Evolutionary conservation across 2,329 filamentous ascomycete species (phyloP), one percentile per base, ranked within the genome.

Genomic region (Helminthosporium solani): DNA sequence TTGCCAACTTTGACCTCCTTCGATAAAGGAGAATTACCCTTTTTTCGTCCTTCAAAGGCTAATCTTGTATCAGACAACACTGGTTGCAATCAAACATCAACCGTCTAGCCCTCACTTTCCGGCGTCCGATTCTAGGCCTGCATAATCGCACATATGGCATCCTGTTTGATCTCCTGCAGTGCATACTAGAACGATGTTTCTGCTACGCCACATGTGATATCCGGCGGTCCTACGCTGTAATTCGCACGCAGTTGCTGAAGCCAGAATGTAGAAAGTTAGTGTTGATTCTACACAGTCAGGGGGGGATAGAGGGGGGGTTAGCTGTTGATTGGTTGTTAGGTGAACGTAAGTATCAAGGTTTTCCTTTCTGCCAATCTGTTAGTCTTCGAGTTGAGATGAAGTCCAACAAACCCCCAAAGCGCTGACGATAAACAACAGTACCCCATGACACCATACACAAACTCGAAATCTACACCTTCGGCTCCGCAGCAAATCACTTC

Each of bases 401-500:
- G n/a, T n/a, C n/a, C n/a, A n/a, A n/a, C n/a, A n/a, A n/a, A n/a
- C n/a, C n/a, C n/a, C n/a, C n/a, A n/a, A n/a, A n/a, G n/a, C n/a
- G n/a, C n/a, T n/a, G n/a, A n/a, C n/a, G n/a, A n/a, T n/a, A 25
- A 25, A 25, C 5, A 5, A 90, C 0, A 59, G 59, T 63, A 12
- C 46, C 52, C 4, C 50, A 57, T 21, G 50, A 62, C 47, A 45
- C 42, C 23, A 21, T 60, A 11, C 40, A 49, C 8, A 57, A 54
- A 20, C 52, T 64, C 11, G 87, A 92, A 67, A 80, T 92, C 11
- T 79, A 78, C 67, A 91, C 87, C 0, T 92, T 92, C 64, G 88
- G 86, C 21, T 86, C 82, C 46, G 87, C 87, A 0, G 85, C 88
- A 0, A 89, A 89, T 58, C 87, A 91, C 66, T 91, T 90, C 73